These are phyloP conservation scores for Kwoniella sp. DNA, from an alignment of 768 basidiomycete genomes.

Conservation along the genomic window DNA sequence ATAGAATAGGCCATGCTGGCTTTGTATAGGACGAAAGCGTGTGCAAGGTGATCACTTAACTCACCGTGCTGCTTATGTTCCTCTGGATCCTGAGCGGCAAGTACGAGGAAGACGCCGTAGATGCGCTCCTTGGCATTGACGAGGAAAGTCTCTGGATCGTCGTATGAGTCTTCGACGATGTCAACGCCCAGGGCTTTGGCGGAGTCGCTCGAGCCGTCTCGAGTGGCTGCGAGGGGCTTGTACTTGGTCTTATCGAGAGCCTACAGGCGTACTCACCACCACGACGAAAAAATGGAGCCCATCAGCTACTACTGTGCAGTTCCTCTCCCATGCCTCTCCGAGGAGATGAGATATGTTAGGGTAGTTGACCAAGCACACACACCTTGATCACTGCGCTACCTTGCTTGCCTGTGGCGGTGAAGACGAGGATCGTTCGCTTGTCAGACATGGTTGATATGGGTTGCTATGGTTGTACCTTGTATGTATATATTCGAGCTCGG, in stretches of 20 bases:
- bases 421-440: conserved; percentile 26
- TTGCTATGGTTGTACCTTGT: neutral
- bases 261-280: neutral
- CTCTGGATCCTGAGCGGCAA: neutral
- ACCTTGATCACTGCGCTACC: conserved; percentile 3
- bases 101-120: neutral
- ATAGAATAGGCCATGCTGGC: no score
- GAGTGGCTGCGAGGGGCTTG: conserved; percentile 26
- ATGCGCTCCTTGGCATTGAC: conserved; percentile 19
- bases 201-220: conserved; percentile 13
- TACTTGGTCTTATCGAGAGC: conserved; percentile 14
- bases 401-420: conserved; percentile 30
- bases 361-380: no score
- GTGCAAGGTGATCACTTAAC: no score
- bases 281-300: no score
- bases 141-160: conserved; percentile 19
- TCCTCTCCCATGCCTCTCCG: no score
- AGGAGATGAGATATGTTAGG: no score
- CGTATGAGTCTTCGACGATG: conserved; percentile 17
- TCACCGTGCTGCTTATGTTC: neutral
- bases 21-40: no score
- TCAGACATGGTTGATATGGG: conserved; percentile 12
- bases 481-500: neutral
- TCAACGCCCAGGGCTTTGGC: conserved; percentile 22
- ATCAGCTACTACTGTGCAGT: no score